These are phyloP conservation scores for Zygoascus biomembranicola DNA, from an alignment of 805 yeast species.

Conservation along the genomic window DNA sequence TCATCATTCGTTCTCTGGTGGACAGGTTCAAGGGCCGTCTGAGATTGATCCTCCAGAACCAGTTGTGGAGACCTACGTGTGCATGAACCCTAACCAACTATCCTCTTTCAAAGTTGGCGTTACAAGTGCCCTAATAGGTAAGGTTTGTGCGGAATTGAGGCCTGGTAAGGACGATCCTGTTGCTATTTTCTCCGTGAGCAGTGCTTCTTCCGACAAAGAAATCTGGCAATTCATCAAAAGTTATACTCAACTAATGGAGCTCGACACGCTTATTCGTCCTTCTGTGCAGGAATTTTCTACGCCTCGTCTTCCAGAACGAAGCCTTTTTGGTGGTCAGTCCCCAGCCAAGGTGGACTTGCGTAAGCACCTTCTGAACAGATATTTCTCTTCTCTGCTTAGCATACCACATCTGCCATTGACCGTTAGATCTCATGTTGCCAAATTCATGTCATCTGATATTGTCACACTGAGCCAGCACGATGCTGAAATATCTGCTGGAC, in stretches of 20 bases:
- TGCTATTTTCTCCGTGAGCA: conserved; percentile 55
- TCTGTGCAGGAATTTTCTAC: conserved; percentile 23
- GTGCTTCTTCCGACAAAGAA: conserved; percentile 51
- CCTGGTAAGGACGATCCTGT: conserved; percentile 42
- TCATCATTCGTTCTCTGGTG: not conserved
- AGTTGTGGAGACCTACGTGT: not conserved
- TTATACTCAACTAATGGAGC: conserved; percentile 46
- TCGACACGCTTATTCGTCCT: conserved; percentile 52
- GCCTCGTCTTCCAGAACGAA: conserved; percentile 58
- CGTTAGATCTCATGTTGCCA: conserved; percentile 47
- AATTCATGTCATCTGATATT: conserved; percentile 59
- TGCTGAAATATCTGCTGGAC: conserved; percentile 38
- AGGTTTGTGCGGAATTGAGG: conserved; percentile 19
- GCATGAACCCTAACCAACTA: conserved; percentile 20
- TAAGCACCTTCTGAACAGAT: conserved; percentile 45
- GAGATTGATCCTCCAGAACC: not conserved
- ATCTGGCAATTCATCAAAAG: conserved; percentile 70
- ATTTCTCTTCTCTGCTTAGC: conserved; percentile 47
- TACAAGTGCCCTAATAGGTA: conserved; percentile 14
- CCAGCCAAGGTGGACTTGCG: conserved; percentile 63
- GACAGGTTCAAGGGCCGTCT: not conserved
- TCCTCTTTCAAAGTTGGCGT: conserved; percentile 20
- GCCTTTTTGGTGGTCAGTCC: conserved; percentile 46
- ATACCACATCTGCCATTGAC: conserved; percentile 51
- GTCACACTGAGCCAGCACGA: conserved; percentile 27